These are phyloP conservation scores for Leccinum uliginosum DNA, from an alignment of 768 basidiomycete species.

Conservation along the genomic window DNA sequence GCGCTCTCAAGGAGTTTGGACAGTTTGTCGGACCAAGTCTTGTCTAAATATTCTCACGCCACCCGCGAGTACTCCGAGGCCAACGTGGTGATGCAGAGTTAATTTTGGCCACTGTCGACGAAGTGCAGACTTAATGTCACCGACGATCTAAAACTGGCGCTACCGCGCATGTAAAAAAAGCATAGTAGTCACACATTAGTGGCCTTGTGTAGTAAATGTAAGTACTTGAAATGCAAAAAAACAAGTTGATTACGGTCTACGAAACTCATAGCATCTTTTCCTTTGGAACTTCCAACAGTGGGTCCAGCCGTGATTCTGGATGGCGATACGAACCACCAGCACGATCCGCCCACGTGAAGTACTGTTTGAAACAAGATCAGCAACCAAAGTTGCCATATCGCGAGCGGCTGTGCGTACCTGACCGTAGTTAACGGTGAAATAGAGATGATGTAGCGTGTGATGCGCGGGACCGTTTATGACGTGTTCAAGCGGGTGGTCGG, in stretches of 20 bases:
- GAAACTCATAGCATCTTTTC: conserved; percentile 21
- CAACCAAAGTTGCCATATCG: background rate
- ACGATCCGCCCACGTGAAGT: conserved; percentile 95
- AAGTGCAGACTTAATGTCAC: background rate
- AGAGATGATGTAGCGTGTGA: conserved; percentile 94
- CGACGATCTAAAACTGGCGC: background rate
- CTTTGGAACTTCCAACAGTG: conserved; percentile 57
- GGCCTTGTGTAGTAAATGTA: conserved; percentile 16
- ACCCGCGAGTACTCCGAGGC: conserved; percentile 1
- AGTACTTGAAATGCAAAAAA: conserved; percentile 2
- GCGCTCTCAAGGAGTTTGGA: background rate
- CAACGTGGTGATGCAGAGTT: background rate
- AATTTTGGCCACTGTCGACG: background rate
- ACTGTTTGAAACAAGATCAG: conserved; percentile 46
- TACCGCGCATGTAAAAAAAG: background rate
- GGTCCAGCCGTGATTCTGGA: conserved; percentile 80
- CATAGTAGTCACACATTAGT: conserved; percentile 18
- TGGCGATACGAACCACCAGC: conserved; percentile 83
- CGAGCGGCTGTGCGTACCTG: conserved; percentile 51
- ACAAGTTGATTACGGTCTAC: background rate
- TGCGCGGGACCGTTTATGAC: conserved; percentile 98
- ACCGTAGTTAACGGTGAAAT: conserved; percentile 96
- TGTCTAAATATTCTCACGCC: conserved; percentile 21
- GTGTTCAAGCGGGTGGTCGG: conserved; percentile 80
- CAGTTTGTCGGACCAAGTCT: background rate